Evolutionary conservation across 2,329 filamentous ascomycete genomes (phyloP).

Genomic region (Colletotrichum gloeosporioides): DNA sequence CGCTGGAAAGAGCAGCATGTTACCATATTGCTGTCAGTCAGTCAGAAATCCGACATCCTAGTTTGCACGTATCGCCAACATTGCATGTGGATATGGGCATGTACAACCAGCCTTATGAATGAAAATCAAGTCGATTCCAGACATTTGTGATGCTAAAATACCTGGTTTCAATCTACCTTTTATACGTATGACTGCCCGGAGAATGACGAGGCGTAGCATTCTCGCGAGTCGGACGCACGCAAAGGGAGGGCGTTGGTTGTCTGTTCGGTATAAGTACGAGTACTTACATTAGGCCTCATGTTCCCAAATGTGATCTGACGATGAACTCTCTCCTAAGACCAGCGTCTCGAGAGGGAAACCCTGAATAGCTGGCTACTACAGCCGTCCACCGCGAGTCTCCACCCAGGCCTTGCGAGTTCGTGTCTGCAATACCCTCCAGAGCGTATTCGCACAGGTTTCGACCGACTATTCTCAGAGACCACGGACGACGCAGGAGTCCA

Average conservation of each 20-base stretch:
- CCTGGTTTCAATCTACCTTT: background rate
- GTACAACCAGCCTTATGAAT: background rate
- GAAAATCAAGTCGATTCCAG: accelerated
- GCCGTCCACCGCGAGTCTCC: background rate
- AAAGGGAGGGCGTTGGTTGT: background rate
- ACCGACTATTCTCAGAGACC: background rate
- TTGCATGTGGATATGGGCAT: background rate
- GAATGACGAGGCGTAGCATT: background rate
- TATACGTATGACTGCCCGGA: background rate
- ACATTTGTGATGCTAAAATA: background rate
- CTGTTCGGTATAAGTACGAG: background rate
- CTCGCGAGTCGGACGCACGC: background rate
- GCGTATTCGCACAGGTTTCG: background rate
- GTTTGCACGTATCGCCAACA: background rate
- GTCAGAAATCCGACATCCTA: background rate
- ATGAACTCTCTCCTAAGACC: no score
- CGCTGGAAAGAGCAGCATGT: background rate
- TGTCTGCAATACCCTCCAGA: background rate
- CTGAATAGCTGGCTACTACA: background rate
- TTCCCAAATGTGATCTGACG: no score
- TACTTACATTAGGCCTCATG: no score
- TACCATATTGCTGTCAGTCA: background rate
- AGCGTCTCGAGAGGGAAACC: background rate
- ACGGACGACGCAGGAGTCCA: background rate
- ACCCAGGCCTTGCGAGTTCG: background rate